Evolutionary conservation across 1,284 basidiomycete species (phyloP).

Genomic region (Schizophyllum commune): DNA sequence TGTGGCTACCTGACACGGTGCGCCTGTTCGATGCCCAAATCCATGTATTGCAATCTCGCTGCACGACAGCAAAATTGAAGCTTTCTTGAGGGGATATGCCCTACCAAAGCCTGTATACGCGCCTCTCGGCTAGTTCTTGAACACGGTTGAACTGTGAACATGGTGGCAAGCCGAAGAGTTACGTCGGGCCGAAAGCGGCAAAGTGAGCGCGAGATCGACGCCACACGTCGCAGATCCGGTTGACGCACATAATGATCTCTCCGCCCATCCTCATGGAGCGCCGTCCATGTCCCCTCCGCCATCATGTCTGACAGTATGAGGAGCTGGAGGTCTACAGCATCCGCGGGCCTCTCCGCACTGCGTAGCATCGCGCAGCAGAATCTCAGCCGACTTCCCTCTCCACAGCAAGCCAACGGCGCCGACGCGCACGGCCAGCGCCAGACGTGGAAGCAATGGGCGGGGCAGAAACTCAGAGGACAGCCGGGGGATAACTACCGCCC

Average conservation of each 20-base stretch:
- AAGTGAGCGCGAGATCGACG: background rate
- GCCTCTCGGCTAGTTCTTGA: too few relatives aligned
- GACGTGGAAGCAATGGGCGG: constrained; percentile 38
- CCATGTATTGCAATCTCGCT: too few relatives aligned
- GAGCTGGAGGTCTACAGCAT: background rate
- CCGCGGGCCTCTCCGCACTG: background rate
- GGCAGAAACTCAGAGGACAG: constrained; percentile 30
- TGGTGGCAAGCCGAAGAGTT: background rate
- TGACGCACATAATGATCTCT: background rate
- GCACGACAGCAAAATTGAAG: too few relatives aligned
- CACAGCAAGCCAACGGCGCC: background rate
- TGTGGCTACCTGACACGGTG: too few relatives aligned
- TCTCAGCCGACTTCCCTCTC: background rate
- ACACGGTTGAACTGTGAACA: too few relatives aligned
- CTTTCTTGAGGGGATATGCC: too few relatives aligned
- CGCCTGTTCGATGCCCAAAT: too few relatives aligned
- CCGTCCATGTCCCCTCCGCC: background rate
- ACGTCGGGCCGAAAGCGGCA: too few relatives aligned
- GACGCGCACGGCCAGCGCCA: constrained; percentile 12
- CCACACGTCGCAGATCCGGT: background rate
- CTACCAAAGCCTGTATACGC: too few relatives aligned
- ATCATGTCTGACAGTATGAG: background rate
- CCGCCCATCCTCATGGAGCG: background rate
- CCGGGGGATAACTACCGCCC: constrained; percentile 13
- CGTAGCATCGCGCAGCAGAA: background rate